phyloP scores from a whole-genome alignment of 208 protist genomes.

The Wallacemonas sp. region DNA sequence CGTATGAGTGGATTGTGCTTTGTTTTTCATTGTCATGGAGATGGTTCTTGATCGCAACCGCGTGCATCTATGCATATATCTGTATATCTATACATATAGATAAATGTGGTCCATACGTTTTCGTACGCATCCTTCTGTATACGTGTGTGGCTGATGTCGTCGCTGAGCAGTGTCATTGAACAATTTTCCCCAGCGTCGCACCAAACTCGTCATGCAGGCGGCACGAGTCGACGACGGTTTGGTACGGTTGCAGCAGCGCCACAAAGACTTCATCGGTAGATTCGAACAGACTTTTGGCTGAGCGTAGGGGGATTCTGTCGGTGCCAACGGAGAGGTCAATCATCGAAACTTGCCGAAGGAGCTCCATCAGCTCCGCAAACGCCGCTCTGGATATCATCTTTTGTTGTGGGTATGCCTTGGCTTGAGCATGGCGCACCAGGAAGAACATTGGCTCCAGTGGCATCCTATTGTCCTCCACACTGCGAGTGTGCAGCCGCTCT shows the following conservation, averaged over 20 bases:
- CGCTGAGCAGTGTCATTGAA: no score
- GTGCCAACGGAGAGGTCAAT: slow-evolving; percentile 82
- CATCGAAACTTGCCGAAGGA: slow-evolving; percentile 75
- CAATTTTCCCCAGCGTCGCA: slow-evolving; percentile 24
- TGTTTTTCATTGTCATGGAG: background rate
- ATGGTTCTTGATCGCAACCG: no score
- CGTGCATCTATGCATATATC: background rate
- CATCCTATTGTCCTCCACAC: slow-evolving; percentile 56
- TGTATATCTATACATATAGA: background rate
- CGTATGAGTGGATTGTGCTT: background rate
- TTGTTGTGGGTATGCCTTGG: background rate
- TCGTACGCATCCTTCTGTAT: no score
- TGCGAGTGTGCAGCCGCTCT: slow-evolving; percentile 44
- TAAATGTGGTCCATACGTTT: no score
- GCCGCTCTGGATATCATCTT: slow-evolving; percentile 21
- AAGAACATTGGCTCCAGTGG: slow-evolving; percentile 56
- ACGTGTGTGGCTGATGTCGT: no score
- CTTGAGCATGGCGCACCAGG: background rate
- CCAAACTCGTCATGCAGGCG: slow-evolving; percentile 75
- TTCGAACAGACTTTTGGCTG: slow-evolving; percentile 43
- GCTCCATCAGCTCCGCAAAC: slow-evolving; percentile 69
- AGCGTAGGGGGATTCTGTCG: slow-evolving; percentile 72
- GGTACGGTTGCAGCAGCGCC: slow-evolving; percentile 77
- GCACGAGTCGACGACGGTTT: slow-evolving; percentile 81
- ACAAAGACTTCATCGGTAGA: slow-evolving; percentile 69